Evolutionary conservation across 805 yeast species (phyloP).

Genomic region (Candida incommunis): DNA sequence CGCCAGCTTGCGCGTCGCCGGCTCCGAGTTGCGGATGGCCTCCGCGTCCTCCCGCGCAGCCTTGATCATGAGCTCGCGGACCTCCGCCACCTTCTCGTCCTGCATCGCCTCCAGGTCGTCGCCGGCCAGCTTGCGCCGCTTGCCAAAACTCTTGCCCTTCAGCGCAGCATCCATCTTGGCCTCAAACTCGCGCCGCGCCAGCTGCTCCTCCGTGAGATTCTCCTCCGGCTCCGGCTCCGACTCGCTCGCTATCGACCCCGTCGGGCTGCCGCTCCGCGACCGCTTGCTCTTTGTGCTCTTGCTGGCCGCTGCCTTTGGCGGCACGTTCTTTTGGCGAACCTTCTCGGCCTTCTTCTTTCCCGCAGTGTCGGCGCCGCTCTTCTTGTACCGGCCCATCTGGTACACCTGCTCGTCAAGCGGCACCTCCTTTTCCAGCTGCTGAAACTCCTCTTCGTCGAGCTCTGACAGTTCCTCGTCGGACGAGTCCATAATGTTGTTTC

Average conservation of each 20-base stretch:
- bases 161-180: conserved; percentile 66
- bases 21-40: conserved; percentile 41
- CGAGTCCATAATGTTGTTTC: conserved; percentile 5
- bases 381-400: conserved; percentile 23
- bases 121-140: conserved; percentile 63
- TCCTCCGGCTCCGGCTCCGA: conserved; percentile 16
- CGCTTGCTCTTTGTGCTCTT: conserved; percentile 2
- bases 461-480: conserved; percentile 24
- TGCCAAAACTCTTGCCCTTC: conserved; percentile 38
- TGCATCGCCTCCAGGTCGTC: conserved; percentile 91
- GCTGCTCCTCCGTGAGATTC: conserved; percentile 27
- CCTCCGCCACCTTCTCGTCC: conserved; percentile 71
- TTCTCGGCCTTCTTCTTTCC: conserved; percentile 8
- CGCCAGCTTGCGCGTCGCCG: conserved; percentile 66
- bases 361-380: conserved; percentile 5
- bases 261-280: conserved; percentile 1
- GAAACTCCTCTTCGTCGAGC: conserved; percentile 24
- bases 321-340: conserved; percentile 7
- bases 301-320: conserved; percentile 7
- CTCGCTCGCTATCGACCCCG: conserved; percentile 8
- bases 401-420: conserved; percentile 26
- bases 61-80: conserved; percentile 81
- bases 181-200: conserved; percentile 56
- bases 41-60: conserved; percentile 42
- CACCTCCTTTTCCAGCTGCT: conserved; percentile 16